Evolutionary conservation across 176 grass and related monocot genomes (phyloP).

Genomic region (Carex pumila): DNA sequence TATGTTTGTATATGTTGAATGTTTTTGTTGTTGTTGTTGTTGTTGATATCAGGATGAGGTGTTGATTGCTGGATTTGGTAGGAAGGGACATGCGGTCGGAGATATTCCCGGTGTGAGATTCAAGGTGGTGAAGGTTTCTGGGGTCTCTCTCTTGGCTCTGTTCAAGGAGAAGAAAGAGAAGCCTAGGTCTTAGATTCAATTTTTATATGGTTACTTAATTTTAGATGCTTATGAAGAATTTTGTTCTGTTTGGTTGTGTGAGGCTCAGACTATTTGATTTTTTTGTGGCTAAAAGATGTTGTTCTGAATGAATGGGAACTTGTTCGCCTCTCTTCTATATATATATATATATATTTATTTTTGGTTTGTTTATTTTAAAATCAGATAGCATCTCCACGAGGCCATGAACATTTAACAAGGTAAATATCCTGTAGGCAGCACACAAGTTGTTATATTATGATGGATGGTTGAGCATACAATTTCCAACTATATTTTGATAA

Average conservation of each 20-base stretch:
- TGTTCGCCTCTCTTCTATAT: background rate
- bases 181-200: conserved; percentile 44
- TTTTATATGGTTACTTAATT: background rate
- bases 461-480: no score
- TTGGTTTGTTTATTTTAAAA: background rate
- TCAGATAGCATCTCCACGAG: background rate
- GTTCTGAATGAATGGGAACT: background rate
- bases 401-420: background rate
- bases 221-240: background rate
- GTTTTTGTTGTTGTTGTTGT: background rate
- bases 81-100: conserved; percentile 60
- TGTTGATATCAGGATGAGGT: conserved; percentile 44
- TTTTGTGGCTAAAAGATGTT: background rate
- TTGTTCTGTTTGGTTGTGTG: conserved; percentile 1
- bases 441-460: no score
- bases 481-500: no score
- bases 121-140: conserved; percentile 65
- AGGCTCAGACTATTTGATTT: background rate
- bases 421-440: no score
- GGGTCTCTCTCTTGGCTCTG: conserved; percentile 64
- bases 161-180: conserved; percentile 96
- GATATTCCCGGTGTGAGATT: conserved; percentile 66
- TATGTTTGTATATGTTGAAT: background rate
- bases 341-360: no score
- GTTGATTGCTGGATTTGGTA: conserved; percentile 71